Base-by-base conservation (phyloP, 139 green algal species). In the Coccomyxa sp. region DNA sequence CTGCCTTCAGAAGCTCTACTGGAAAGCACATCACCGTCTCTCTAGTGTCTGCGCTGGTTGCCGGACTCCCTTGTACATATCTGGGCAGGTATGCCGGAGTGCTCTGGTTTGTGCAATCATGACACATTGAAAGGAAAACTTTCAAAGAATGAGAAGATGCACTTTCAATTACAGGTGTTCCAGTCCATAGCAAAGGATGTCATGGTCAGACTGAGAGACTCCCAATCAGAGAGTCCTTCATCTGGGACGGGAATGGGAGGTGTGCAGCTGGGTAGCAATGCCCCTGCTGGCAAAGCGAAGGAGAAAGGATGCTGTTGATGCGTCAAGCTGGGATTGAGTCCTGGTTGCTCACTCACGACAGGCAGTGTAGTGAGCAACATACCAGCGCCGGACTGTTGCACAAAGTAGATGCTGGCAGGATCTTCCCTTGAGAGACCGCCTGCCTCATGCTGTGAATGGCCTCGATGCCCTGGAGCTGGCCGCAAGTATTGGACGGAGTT, bases 161-260 rank as follows among this genome's bases (percentile, higher is more conserved):
- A n/a, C n/a, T n/a, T n/a, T n/a, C n/a, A n/a, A n/a, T n/a, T n/a
- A n/a, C 85, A 93, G 89, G 89, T 90, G 68, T 93, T 93, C 78
- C 81, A 86, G 7, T 84, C 86, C 14, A 84, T 93, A 14, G 88
- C 89, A 1, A 85, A 86, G 74, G 87, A 93, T 44, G 87, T 93
- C 34, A 88, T 93, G 73, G 36, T 80, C 70, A 83, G 89, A 14
- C 58, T 92, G 76, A 54, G 88, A 41, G 76, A 81, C 35, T 83
- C 89, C 70, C 84, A 89, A 78, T 18, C 27, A 18, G 64, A 71
- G 24, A 36, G 27, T 10, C 29, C 64, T 38, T 36, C 27, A 18
- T 10, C 64, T 36, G 64, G 64, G 50, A 5, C 50, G 1, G 64
- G 44, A 12, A 58, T 58, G 44, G 44, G 44, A 12, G 44, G 14